Evolutionary conservation across 2,329 filamentous ascomycete genomes (phyloP).

Genomic region (Apiospora koreana): DNA sequence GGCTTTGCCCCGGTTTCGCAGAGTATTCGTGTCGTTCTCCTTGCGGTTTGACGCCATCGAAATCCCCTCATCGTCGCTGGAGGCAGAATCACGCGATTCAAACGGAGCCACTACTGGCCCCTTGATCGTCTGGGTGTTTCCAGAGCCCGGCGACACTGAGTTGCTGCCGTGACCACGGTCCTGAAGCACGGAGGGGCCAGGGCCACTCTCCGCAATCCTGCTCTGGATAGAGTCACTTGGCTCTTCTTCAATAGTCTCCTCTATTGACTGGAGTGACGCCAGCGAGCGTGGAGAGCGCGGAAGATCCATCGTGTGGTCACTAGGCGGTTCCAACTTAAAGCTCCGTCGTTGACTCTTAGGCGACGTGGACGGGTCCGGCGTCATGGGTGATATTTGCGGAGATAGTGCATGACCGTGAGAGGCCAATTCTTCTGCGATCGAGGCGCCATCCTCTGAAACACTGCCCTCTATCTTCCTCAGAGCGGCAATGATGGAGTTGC

Average conservation of each 20-base stretch:
- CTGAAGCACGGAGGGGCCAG: not conserved
- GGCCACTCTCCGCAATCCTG: not conserved
- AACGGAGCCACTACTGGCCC: not conserved
- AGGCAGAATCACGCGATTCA: not conserved
- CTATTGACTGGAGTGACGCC: conserved; percentile 14
- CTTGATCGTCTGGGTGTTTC: not conserved
- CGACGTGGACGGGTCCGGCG: not conserved
- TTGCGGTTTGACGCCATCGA: conserved; percentile 12
- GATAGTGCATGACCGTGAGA: conserved; percentile 15
- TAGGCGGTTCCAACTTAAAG: not conserved
- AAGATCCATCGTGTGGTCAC: not conserved
- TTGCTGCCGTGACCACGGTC: not conserved
- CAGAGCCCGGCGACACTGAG: not conserved
- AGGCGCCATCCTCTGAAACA: conserved; percentile 27
- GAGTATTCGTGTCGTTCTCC: conserved; percentile 1
- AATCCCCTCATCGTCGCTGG: conserved; percentile 14
- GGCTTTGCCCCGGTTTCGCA: not conserved
- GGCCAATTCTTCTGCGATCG: conserved; percentile 20
- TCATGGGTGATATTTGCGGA: conserved; percentile 16
- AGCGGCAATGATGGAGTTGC: conserved; percentile 31
- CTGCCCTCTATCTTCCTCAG: conserved; percentile 31
- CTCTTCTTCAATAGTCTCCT: conserved; percentile 14
- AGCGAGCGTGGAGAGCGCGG: conserved; percentile 13
- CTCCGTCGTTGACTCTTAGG: conserved; percentile 1
- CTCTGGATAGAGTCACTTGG: not conserved